These are phyloP conservation scores for Coemansia sp. DNA, from an alignment of 192 early-diverging fungal species.

Conservation along the genomic window DNA sequence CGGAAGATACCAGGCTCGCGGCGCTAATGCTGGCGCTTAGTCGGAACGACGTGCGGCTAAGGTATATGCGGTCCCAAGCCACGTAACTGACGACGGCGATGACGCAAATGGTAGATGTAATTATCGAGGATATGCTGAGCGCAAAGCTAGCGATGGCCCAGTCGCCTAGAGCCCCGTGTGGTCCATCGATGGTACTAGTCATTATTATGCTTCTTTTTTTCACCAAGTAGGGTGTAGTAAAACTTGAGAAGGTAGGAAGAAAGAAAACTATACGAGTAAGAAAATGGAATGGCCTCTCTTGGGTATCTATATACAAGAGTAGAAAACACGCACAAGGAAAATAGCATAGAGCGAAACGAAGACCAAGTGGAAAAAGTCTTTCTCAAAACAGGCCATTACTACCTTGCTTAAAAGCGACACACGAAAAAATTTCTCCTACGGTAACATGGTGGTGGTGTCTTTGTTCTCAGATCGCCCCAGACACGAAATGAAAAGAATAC, in stretches of 20 bases:
- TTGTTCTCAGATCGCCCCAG: too few relatives aligned
- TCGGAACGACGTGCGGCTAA: slow-evolving; percentile 11
- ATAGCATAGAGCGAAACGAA: too few relatives aligned
- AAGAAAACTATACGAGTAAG: background rate
- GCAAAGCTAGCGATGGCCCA: slow-evolving; percentile 17
- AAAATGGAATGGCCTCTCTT: background rate
- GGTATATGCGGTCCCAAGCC: background rate
- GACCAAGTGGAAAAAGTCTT: too few relatives aligned
- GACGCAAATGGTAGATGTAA: background rate
- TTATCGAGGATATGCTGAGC: slow-evolving; percentile 17
- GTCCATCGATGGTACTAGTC: background rate
- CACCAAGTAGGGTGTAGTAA: too few relatives aligned
- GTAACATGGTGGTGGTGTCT: too few relatives aligned
- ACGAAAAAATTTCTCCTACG: too few relatives aligned
- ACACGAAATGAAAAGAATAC: too few relatives aligned
- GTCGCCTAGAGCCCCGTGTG: background rate
- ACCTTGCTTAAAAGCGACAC: too few relatives aligned
- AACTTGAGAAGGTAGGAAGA: background rate
- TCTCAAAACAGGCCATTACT: too few relatives aligned
- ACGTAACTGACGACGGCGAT: background rate
- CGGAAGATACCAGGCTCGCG: background rate
- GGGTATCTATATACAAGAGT: too few relatives aligned
- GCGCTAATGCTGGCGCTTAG: slow-evolving; percentile 8
- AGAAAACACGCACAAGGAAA: too few relatives aligned
- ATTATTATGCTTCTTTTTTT: too few relatives aligned